Base-by-base conservation (phyloP, 805 yeast genomes). In the Kuraishia capsulata region DNA sequence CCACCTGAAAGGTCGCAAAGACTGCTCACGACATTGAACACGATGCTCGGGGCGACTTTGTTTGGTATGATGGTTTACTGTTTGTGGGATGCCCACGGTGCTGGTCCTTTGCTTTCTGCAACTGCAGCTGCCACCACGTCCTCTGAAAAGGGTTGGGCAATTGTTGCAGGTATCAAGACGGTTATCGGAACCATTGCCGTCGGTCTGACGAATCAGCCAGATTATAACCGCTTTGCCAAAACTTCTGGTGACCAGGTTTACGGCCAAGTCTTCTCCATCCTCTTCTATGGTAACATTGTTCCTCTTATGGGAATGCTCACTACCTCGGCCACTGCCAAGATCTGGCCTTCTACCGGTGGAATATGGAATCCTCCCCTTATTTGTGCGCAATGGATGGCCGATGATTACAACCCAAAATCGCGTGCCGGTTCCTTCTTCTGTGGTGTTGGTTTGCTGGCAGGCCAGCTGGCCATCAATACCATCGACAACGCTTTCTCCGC, bases 341-440 rank as follows among this genome's bases (percentile, higher is more conserved):
- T 59, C 4, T 67, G 61, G 42, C 70, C 68, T 20, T 56, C 54
- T 26, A 57, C 42, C 36, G 20, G 30, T 14, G 43, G 30, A 17
- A 45, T 65, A 31, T 72, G 78, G 78, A 61, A 62, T 43, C 78
- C 78, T 3, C 62, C 62, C 41, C 60, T 57, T 33, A 56, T 67
- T 35, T 54, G 61, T 39, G 46, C 51, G 38, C 50, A 53, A 44
- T 69, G 74, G 73, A 32, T 71, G 40, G 40, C 54, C 8, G 60
- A 65, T 32, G 49, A 53, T 38, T 65, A 68, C 43, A 47, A 57
- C 14, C 45, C 63, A 17, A 56, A 51, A 33, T 52, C 65, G 13
- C 60, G 78, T 39, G 73, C 73, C 20, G 78, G 67, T 5, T 67
- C 69, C 2, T 71, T 72, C 49, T 72, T 65, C 45, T 54, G 61